phyloP scores from a whole-genome alignment of 306 rosid genomes.

The Acacia acuminata region DNA sequence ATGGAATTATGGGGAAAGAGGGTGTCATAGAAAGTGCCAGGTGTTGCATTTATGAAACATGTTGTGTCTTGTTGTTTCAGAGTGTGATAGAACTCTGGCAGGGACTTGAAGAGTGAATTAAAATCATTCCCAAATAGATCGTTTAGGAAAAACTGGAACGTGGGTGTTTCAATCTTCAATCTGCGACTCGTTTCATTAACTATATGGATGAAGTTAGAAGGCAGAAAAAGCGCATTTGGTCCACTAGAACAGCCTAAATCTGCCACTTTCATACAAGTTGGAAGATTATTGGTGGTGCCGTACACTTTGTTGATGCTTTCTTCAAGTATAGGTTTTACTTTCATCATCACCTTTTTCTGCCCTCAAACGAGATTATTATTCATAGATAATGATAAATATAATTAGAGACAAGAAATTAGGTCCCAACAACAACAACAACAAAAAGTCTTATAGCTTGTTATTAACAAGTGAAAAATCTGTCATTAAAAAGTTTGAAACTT shows the following conservation, averaged over 20 bases:
- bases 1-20: constrained; percentile 27
- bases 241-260: constrained; percentile 54
- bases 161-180: constrained; percentile 7
- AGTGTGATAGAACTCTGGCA: constrained; percentile 34
- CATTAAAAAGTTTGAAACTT: no score
- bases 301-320: constrained; percentile 29
- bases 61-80: background rate
- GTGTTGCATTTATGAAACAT: constrained; percentile 47
- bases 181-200: background rate
- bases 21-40: constrained; percentile 35
- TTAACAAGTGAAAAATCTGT: no score
- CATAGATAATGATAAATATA: no score
- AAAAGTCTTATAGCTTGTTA: no score
- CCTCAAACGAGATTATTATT: background rate
- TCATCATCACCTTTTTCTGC: constrained; percentile 32
- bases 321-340: constrained; percentile 23
- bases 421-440: no score
- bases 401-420: no score
- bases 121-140: constrained; percentile 39
- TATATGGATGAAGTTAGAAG: constrained; percentile 12
- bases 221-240: constrained; percentile 29
- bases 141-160: constrained; percentile 32
- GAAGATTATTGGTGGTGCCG: background rate
- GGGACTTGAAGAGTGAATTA: constrained; percentile 32
- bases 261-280: constrained; percentile 44